Evolutionary conservation across 805 yeast species (phyloP).

Genomic region (Wickerhamiella bombiphila): DNA sequence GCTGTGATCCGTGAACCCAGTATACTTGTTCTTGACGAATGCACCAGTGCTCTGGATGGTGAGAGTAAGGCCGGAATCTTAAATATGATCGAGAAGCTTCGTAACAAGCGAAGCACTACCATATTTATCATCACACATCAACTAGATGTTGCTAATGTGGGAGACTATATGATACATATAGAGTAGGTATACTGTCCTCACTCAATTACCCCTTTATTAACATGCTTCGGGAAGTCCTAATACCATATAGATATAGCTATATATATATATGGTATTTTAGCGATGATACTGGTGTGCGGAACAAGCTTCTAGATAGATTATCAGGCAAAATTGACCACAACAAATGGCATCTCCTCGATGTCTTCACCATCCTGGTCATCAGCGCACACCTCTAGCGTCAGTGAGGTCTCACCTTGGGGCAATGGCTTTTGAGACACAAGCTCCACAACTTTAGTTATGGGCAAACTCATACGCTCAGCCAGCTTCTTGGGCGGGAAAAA

Average conservation of each 20-base stretch:
- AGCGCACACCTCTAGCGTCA: slow-evolving; percentile 80
- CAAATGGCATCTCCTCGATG: slow-evolving; percentile 48
- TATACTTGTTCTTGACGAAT: slow-evolving; percentile 64
- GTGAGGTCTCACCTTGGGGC: slow-evolving; percentile 54
- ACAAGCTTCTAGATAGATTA: too few relatives aligned
- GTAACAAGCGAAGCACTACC: slow-evolving; percentile 27
- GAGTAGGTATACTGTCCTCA: background rate
- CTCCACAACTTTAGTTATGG: slow-evolving; percentile 63
- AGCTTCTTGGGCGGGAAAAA: slow-evolving; percentile 87
- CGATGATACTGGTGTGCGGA: background rate
- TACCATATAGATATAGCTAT: slow-evolving; percentile 1
- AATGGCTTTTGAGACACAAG: slow-evolving; percentile 74
- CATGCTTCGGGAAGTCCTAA: background rate
- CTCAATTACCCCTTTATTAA: background rate
- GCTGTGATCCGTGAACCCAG: slow-evolving; percentile 57
- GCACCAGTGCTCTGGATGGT: slow-evolving; percentile 75
- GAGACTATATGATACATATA: slow-evolving; percentile 33
- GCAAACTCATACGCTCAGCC: slow-evolving; percentile 56
- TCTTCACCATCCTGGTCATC: slow-evolving; percentile 91
- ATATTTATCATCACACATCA: slow-evolving; percentile 64
- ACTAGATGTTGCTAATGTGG: slow-evolving; percentile 43
- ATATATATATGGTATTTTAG: background rate
- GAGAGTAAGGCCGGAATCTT: slow-evolving; percentile 39
- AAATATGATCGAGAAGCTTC: slow-evolving; percentile 31
- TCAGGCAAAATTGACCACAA: background rate